A percentile compares a stretch with the other conserved stretches of the same genome.
These are phyloP conservation scores for Salvia hispanica DNA, from an alignment of 257 asterid genomes.

Conservation along the genomic window DNA sequence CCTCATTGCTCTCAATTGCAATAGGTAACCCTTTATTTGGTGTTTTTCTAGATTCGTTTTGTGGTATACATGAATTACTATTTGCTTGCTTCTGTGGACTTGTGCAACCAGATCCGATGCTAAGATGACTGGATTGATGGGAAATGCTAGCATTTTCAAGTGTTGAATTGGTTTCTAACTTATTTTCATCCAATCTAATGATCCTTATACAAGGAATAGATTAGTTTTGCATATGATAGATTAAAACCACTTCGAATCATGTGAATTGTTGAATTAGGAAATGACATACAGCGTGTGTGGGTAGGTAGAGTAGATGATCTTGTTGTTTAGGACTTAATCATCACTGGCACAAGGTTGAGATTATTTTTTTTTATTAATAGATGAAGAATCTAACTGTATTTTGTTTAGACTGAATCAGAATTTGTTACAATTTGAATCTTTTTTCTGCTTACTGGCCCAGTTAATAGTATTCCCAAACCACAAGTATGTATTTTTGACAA, in stretches of 20 bases:
- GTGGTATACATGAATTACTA: background rate
- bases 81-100: background rate
- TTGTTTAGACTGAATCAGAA: background rate
- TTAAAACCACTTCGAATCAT: background rate
- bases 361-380: background rate
- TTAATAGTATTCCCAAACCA: too few relatives aligned
- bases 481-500: background rate
- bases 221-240: background rate
- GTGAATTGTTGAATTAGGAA: background rate
- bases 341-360: background rate
- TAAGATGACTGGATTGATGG: background rate
- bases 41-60: background rate
- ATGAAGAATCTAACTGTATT: background rate
- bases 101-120: background rate
- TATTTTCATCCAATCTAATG: background rate
- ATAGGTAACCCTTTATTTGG: slow-evolving; percentile 46
- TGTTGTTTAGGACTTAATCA: background rate
- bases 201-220: background rate
- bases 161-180: too few relatives aligned
- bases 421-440: background rate
- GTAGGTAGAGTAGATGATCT: background rate
- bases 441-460: background rate
- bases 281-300: background rate
- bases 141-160: background rate
- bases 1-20: slow-evolving; percentile 69